Percentiles rank a stretch among this genome's conserved stretches.
phyloP scores from a whole-genome alignment of 805 yeast genomes.

The Ogataea chonburiensis region DNA sequence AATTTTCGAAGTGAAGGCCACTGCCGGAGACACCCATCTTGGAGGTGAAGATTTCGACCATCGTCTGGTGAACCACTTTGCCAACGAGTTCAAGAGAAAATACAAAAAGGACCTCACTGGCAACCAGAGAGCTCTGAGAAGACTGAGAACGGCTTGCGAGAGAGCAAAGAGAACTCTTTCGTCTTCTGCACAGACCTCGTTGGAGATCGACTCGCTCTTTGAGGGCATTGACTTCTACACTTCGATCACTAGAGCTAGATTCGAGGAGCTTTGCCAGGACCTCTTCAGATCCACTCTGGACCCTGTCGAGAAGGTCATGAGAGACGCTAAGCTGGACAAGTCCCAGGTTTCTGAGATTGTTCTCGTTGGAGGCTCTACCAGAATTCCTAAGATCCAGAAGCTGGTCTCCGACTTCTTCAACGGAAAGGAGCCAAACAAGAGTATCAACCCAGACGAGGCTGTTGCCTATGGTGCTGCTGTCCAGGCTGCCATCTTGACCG shows the following conservation, averaged over 20 bases:
- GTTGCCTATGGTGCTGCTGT: slow-evolving; percentile 99
- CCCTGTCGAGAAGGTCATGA: slow-evolving; percentile 93
- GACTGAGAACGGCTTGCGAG: slow-evolving; percentile 98
- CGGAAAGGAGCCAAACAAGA: slow-evolving; percentile 95
- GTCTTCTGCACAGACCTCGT: slow-evolving; percentile 90
- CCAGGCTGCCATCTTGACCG: slow-evolving; percentile 94
- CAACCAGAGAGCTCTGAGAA: slow-evolving; percentile 96
- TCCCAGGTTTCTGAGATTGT: slow-evolving; percentile 90
- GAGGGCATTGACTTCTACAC: slow-evolving; percentile 98
- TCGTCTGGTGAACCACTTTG: slow-evolving; percentile 92
- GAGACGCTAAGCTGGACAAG: slow-evolving; percentile 88
- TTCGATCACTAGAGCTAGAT: slow-evolving; percentile 94
- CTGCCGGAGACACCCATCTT: slow-evolving; percentile 87
- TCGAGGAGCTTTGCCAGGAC: slow-evolving; percentile 94
- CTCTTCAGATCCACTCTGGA: slow-evolving; percentile 91
- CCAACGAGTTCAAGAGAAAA: slow-evolving; percentile 96
- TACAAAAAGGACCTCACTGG: slow-evolving; percentile 88
- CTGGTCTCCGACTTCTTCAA: slow-evolving; percentile 94
- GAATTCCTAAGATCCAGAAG: slow-evolving; percentile 97
- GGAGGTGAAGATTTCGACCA: slow-evolving; percentile 99
- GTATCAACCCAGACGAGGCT: slow-evolving; percentile 98
- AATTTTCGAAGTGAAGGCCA: slow-evolving; percentile 94
- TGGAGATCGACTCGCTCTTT: slow-evolving; percentile 91
- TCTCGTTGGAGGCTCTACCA: slow-evolving; percentile 96
- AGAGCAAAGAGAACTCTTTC: slow-evolving; percentile 98